Evolutionary conservation across 345 rosid species (phyloP).

Genomic region (Bruguiera parviflora): DNA sequence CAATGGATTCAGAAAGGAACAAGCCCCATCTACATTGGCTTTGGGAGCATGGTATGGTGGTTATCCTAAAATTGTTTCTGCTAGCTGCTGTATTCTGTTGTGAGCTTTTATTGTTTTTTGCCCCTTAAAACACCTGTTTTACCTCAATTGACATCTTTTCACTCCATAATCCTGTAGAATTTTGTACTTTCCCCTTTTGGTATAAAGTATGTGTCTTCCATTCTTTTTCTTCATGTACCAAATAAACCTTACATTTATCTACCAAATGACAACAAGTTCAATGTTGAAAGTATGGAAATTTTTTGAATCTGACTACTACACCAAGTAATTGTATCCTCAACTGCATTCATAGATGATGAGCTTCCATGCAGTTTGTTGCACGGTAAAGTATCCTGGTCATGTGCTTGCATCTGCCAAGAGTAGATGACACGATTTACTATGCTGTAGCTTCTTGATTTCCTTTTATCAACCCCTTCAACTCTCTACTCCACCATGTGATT

Average conservation of each 20-base stretch:
- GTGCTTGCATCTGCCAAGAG: neutral
- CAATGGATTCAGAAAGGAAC: conserved; percentile 76
- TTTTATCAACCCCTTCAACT: neutral
- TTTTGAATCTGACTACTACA: too few relatives aligned
- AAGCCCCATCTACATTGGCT: conserved; percentile 84
- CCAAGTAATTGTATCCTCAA: neutral
- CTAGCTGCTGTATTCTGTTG: neutral
- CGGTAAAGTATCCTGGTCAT: neutral
- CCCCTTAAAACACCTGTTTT: neutral
- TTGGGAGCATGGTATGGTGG: conserved; percentile 93
- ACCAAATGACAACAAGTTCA: too few relatives aligned
- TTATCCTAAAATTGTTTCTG: neutral
- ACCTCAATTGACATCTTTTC: too few relatives aligned
- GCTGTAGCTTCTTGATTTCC: neutral
- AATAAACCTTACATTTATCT: neutral
- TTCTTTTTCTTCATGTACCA: neutral
- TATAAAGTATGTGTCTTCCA: neutral
- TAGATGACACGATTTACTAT: neutral
- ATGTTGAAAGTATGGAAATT: too few relatives aligned
- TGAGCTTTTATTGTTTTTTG: neutral
- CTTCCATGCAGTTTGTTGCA: neutral
- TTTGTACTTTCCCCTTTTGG: neutral
- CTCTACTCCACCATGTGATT: neutral
- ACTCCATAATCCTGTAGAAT: neutral
- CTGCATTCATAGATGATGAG: neutral